Evolutionary conservation across 148 eudicot genomes (phyloP).

Genomic region (Vaccinium macrocarpon): DNA sequence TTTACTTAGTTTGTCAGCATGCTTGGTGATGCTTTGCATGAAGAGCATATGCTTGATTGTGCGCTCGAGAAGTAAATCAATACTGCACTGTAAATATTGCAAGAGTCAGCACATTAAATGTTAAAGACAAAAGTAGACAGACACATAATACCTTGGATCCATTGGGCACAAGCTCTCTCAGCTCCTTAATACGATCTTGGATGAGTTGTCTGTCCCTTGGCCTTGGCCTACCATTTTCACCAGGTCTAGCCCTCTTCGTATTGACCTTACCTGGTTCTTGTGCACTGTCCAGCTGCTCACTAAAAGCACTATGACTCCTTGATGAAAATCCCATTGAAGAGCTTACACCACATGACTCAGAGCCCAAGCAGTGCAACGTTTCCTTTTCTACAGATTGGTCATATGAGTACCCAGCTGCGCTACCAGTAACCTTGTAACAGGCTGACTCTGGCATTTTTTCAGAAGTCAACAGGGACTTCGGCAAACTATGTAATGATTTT

Average conservation of each 20-base stretch:
- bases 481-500: constrained; percentile 36
- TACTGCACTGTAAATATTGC: constrained; percentile 65
- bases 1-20: constrained; percentile 67
- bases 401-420: constrained; percentile 54
- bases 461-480: constrained; percentile 51
- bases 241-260: constrained; percentile 79
- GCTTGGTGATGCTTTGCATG: constrained; percentile 73
- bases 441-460: constrained; percentile 55
- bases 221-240: constrained; percentile 82
- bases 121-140: neutral
- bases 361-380: constrained; percentile 45
- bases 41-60: constrained; percentile 92
- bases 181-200: constrained; percentile 87
- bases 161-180: constrained; percentile 78
- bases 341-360: constrained; percentile 45
- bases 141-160: constrained; percentile 68
- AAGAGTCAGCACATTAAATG: constrained; percentile 24
- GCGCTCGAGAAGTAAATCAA: constrained; percentile 87
- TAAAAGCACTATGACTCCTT: constrained; percentile 42
- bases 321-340: constrained; percentile 44
- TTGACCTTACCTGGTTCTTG: constrained; percentile 41
- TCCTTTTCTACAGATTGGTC: constrained; percentile 54
- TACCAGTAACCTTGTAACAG: constrained; percentile 42
- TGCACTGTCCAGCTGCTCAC: constrained; percentile 47
- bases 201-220: constrained; percentile 96